Conservation (phyloP, 805 yeast species). For the Kuraishia borneana region DNA sequence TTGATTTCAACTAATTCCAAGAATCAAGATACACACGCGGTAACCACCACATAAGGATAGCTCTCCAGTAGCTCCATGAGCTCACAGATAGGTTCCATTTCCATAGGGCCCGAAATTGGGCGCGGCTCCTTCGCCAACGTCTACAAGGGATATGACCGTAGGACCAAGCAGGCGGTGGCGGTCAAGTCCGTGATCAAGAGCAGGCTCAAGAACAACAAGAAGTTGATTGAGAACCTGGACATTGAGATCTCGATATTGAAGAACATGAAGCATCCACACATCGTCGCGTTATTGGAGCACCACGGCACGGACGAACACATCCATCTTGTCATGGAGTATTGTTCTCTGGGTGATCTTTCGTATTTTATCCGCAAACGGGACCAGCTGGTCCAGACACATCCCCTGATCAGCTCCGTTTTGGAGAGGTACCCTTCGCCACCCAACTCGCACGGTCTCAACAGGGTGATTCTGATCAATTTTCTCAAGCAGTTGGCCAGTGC, state of each 20-base stretch:
- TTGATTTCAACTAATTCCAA: too few relatives aligned
- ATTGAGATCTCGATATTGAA: constrained; percentile 85
- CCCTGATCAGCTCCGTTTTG: constrained; percentile 64
- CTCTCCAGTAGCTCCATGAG: too few relatives aligned
- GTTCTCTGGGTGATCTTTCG: constrained; percentile 89
- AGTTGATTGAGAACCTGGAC: constrained; percentile 81
- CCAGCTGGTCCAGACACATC: constrained; percentile 64
- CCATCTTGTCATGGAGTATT: constrained; percentile 91
- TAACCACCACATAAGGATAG: too few relatives aligned
- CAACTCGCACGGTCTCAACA: constrained; percentile 68
- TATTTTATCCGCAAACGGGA: constrained; percentile 71
- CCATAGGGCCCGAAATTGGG: constrained; percentile 79
- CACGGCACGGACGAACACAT: constrained; percentile 66
- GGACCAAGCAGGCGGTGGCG: constrained; percentile 54
- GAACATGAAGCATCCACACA: constrained; percentile 84
- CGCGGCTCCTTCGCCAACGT: constrained; percentile 95
- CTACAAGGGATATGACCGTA: constrained; percentile 62
- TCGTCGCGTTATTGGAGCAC: constrained; percentile 79
- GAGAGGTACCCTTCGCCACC: constrained; percentile 76
- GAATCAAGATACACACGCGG: too few relatives aligned
- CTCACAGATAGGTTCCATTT: constrained; percentile 40
- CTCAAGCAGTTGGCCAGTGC: constrained; percentile 82
- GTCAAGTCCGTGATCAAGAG: constrained; percentile 80
- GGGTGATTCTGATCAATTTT: constrained; percentile 70
- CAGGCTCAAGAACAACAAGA: constrained; percentile 65